Base-by-base conservation (phyloP, 768 basidiomycete species). In the Sarcodon sp. region DNA sequence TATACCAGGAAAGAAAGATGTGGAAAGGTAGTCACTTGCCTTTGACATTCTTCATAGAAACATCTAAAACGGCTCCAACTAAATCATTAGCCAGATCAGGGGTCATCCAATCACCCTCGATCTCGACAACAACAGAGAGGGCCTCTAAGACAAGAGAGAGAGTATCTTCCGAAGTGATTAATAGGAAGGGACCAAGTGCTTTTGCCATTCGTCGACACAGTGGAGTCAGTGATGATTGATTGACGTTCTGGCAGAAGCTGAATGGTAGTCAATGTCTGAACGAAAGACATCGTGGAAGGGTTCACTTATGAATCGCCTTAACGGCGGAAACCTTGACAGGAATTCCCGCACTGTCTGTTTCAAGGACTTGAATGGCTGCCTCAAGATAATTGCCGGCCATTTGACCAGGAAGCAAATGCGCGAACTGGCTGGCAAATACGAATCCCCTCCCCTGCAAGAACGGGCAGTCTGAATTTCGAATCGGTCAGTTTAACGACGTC, bases 371-470 rank as follows among this genome's bases (percentile, higher is more conserved):
- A 32, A 96, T 70, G 0, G 92, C 85, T 4, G 89, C 89, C 18
- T 86, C 80, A 33, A 98, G 69, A 59, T 97, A 98, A 57, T 92
- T 88, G 0, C 77, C 77, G 1, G 87, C 81, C 44, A 92, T 70
- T 48, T 79, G 70, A 10, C 73, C 55, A 0, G 90, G 84, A 4
- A 97, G 70, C 8, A 84, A 64, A 54, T 79, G 77, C 1, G 87
- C 75, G 58, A 80, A 97, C 57, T 91, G 84, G 58, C 89, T 91
- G 3, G 92, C 90, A 55, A 97, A 93, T 41, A 98, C 88, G 51
- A 97, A 96, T 0, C 81, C 87, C 51, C 96, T 76, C 9, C 94
- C 96, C 65, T 97, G 94, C 31, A 99, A 64, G 76, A 97, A 99
- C 0, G 91, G 91, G 48, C 72, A 74, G 18, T 89, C 93, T 94